Base-by-base conservation (phyloP, 1,139 yeast genomes). In the Sporopachydermia cereana region DNA sequence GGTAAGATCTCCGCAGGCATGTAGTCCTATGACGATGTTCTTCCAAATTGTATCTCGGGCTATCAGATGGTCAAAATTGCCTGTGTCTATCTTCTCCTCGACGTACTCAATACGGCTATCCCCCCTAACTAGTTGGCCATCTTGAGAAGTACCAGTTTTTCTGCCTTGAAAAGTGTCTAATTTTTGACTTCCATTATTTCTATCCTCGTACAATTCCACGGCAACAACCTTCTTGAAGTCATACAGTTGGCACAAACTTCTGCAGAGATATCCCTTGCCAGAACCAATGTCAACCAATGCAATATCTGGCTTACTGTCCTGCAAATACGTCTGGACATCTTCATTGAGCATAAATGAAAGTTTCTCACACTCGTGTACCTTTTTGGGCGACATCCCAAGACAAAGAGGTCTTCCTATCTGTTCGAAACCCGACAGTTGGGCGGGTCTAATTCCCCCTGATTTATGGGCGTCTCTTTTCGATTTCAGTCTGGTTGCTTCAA, bases 181-280 rank as follows among this genome's bases (percentile, higher is more conserved):
- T 23, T 43, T 30, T 16, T 42, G 44, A 3, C 53, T 53, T 17
- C 53, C 52, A n/a, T 41, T 29, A 7, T 48, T 50, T 9, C 53
- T 41, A 12, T 44, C 30, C 25, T 43, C 48, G 17, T 44, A 39
- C 16, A 45, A 42, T 24, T 51, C 54, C 12, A 51, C 51, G 2
- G 54, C 51, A 20, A 50, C 27, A 12, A 51, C 51, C 3, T 46
- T 23, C n/a, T 27, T 27, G 24, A 45, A 47, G 18, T 30, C 43
- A 25, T 49, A 50, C 29, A 36, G 45, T 24, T 44, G 44, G 3
- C 50, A 46, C 12, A 51, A 42, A 3, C 49, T 50, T 17, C 54
- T 31, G 4, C 53, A 50, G 12, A 51, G 44, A 39, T 51, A 51
- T 3, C 54, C 54, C 41, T 51, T 51, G 3, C 54, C 54, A 23